Conservation (phyloP, 768 basidiomycete genomes). For the Trametes sanguinea region DNA sequence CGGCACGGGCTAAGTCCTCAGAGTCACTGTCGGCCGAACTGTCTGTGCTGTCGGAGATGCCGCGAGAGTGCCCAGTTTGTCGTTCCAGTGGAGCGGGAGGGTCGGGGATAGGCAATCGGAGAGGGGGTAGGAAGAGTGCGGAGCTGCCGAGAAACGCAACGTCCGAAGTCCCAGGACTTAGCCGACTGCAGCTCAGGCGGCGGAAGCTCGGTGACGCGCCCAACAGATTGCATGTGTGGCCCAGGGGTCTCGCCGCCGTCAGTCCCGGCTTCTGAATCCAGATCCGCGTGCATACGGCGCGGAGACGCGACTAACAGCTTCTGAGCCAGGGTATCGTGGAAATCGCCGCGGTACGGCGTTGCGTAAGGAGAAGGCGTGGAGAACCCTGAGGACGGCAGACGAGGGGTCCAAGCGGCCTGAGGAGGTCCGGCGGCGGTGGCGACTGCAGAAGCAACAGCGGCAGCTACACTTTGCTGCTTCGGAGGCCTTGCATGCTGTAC, state of each 20-base stretch:
- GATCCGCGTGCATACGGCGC: slow-evolving; percentile 27
- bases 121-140: slow-evolving; percentile 30
- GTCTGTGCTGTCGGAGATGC: slow-evolving; percentile 25
- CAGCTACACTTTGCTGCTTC: slow-evolving; percentile 18
- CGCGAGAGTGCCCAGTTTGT: slow-evolving; percentile 15
- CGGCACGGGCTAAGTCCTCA: slow-evolving; percentile 18
- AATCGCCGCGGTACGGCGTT: slow-evolving; percentile 40
- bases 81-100: neutral
- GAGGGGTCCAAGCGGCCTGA: slow-evolving; percentile 38
- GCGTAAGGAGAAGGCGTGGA: slow-evolving; percentile 51
- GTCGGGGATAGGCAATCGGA: slow-evolving; percentile 23
- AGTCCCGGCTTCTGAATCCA: slow-evolving; percentile 17
- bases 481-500: slow-evolving; percentile 66
- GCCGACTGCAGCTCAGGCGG: slow-evolving; percentile 22
- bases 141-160: slow-evolving; percentile 34
- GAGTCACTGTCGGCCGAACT: slow-evolving; percentile 26
- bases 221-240: slow-evolving; percentile 6
- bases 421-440: slow-evolving; percentile 9
- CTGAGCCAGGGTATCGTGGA: slow-evolving; percentile 55
- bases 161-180: slow-evolving; percentile 2
- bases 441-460: slow-evolving; percentile 25
- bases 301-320: slow-evolving; percentile 49
- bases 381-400: slow-evolving; percentile 51
- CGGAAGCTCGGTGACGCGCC: slow-evolving; percentile 23
- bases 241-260: slow-evolving; percentile 28